Percentiles rank a stretch among this genome's conserved stretches.
Conservation (phyloP, 345 rosid species). For the Triadica sebifera region DNA sequence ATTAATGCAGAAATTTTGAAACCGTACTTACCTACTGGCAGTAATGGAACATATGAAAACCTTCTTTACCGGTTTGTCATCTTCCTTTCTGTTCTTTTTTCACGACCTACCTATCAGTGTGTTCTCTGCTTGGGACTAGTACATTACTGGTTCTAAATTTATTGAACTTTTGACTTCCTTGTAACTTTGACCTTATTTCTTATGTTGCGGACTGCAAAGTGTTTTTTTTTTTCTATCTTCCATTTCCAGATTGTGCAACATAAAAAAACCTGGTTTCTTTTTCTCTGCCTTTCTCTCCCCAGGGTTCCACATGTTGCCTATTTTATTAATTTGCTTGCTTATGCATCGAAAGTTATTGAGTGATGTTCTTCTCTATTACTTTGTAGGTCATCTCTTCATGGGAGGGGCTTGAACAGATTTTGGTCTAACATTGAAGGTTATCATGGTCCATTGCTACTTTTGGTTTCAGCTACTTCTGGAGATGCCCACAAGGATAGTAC, state of each 20-base stretch:
- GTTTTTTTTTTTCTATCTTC: background rate
- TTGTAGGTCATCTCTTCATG: constrained; percentile 71
- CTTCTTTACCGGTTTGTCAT: constrained; percentile 65
- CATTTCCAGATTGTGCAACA: background rate
- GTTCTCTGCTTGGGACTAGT: background rate
- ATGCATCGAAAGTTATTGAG: constrained; percentile 7
- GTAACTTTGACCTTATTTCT: background rate
- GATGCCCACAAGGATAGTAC: constrained; percentile 37
- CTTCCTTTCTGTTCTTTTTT: background rate
- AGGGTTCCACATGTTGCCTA: background rate
- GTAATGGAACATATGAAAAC: constrained; percentile 37
- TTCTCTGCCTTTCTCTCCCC: too few relatives aligned
- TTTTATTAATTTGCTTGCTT: background rate
- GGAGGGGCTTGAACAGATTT: constrained; percentile 86
- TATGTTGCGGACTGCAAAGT: too few relatives aligned
- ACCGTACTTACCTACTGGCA: constrained; percentile 35
- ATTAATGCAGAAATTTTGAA: constrained; percentile 53
- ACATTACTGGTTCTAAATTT: background rate
- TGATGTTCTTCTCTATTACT: constrained; percentile 10
- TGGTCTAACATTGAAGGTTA: constrained; percentile 89
- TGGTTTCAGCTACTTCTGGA: constrained; percentile 56
- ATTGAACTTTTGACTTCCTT: background rate
- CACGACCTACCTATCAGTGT: background rate
- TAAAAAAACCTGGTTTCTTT: background rate
- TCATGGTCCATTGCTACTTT: constrained; percentile 62